Evolutionary conservation across 306 rosid genomes (phyloP).

Genomic region (Prunus dulcis): DNA sequence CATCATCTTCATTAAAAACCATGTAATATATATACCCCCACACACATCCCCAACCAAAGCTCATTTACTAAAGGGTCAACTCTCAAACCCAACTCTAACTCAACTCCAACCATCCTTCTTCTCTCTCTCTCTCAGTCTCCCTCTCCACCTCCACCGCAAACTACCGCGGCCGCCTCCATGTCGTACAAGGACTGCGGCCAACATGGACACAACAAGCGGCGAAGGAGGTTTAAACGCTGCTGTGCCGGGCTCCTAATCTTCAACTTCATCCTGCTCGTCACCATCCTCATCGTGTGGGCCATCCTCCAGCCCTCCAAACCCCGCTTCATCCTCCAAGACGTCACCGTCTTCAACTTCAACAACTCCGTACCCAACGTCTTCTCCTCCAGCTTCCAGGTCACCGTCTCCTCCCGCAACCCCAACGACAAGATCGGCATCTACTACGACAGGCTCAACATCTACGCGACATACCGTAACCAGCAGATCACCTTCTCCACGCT

Average conservation of each 20-base stretch:
- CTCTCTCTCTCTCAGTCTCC: neutral
- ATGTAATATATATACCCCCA: conserved; percentile 1
- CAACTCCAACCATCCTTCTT: neutral
- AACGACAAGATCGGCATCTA: conserved; percentile 77
- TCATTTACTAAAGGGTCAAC: conserved; percentile 1
- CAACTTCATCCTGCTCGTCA: conserved; percentile 48
- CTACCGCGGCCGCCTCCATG: conserved; percentile 25
- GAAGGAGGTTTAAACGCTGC: neutral
- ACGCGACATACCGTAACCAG: conserved; percentile 57
- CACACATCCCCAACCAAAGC: neutral
- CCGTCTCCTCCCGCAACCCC: conserved; percentile 73
- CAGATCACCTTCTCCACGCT: conserved; percentile 66
- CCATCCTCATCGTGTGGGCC: conserved; percentile 71
- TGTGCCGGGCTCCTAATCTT: conserved; percentile 44
- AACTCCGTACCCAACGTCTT: conserved; percentile 57
- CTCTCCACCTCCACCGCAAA: neutral
- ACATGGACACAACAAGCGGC: conserved; percentile 35
- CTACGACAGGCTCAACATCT: conserved; percentile 79
- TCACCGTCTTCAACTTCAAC: conserved; percentile 87
- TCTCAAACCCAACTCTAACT: neutral
- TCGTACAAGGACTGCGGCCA: conserved; percentile 52
- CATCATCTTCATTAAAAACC: neutral
- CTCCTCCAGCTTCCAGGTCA: conserved; percentile 71
- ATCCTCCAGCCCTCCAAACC: conserved; percentile 72
- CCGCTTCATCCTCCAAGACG: conserved; percentile 73